Evolutionary conservation across 164 flowering plant species (phyloP).

Genomic region (Cinnamomum micranthum): DNA sequence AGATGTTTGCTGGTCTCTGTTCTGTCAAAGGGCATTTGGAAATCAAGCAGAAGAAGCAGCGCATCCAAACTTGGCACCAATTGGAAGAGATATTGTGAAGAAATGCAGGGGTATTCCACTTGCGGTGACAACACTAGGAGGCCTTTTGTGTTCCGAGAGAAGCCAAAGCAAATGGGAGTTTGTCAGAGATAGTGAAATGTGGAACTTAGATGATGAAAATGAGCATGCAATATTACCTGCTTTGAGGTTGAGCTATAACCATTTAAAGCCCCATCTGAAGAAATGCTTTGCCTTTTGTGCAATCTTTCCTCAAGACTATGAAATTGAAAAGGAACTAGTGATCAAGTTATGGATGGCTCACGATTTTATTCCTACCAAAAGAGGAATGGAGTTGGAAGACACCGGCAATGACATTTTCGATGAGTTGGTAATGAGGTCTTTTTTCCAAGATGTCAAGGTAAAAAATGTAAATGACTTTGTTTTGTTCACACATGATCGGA

Average conservation of each 20-base stretch:
- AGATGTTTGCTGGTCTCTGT: slow-evolving; percentile 4
- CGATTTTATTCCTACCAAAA: not conserved
- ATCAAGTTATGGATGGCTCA: slow-evolving; percentile 8
- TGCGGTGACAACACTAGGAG: not conserved
- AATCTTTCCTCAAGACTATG: slow-evolving; percentile 5
- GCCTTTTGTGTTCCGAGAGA: not conserved
- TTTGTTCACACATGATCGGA: too few relatives aligned
- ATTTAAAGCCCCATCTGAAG: not conserved
- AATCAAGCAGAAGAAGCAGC: not conserved
- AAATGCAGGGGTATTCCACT: slow-evolving; percentile 10
- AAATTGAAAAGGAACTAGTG: not conserved
- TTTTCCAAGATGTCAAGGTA: not conserved
- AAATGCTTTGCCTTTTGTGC: slow-evolving; percentile 8
- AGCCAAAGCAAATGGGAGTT: not conserved
- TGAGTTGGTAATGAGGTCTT: not conserved
- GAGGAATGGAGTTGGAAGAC: not conserved
- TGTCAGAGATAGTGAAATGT: not conserved
- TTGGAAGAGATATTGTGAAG: slow-evolving; percentile 1
- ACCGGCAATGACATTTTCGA: not conserved
- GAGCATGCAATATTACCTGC: not conserved
- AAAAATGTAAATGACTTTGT: too few relatives aligned
- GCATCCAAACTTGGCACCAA: not conserved
- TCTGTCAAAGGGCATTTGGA: slow-evolving; percentile 7
- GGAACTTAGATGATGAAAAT: not conserved
- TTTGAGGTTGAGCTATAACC: slow-evolving; percentile 9